These are phyloP conservation scores for Coniochaeta sp. DNA, from an alignment of 2,329 filamentous ascomycete genomes.

Conservation along the genomic window DNA sequence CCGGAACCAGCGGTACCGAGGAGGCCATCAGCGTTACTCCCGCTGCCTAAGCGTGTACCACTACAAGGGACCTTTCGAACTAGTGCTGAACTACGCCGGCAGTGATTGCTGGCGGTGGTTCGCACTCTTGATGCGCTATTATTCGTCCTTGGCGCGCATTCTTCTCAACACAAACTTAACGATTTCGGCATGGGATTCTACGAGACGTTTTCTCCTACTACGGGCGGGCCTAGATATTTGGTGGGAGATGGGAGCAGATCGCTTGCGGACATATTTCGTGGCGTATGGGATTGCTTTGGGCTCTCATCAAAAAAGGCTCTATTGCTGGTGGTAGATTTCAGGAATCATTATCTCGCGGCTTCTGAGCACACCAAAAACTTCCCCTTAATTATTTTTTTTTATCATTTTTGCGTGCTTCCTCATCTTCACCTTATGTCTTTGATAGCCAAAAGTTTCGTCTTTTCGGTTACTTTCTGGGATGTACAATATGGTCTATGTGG, in stretches of 20 bases:
- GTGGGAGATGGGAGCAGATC: constrained; percentile 11
- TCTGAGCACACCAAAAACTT: constrained; percentile 15
- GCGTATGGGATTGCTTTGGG: constrained; percentile 17
- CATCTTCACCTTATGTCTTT: constrained; percentile 17
- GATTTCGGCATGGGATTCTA: constrained; percentile 22
- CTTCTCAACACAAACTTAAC: background rate
- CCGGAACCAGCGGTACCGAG: constrained; percentile 20
- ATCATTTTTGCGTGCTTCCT: constrained; percentile 7
- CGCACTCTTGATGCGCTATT: background rate
- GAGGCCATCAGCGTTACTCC: constrained; percentile 9
- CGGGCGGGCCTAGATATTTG: constrained; percentile 10
- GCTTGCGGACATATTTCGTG: constrained; percentile 14
- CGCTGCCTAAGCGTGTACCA: constrained; percentile 20
- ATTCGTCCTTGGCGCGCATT: background rate
- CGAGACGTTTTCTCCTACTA: constrained; percentile 11
- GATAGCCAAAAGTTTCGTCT: constrained; percentile 19
- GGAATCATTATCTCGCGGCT: constrained; percentile 24
- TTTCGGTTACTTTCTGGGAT: constrained; percentile 22
- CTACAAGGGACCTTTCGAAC: background rate
- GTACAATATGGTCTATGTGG: constrained; percentile 11
- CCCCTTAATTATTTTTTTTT: constrained; percentile 14
- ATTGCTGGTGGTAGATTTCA: constrained; percentile 18
- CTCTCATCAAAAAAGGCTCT: constrained; percentile 10
- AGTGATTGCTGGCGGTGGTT: background rate
- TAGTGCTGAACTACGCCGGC: background rate